Conservation (phyloP, 352 stramenopile species). For the Pythium monospermum region DNA sequence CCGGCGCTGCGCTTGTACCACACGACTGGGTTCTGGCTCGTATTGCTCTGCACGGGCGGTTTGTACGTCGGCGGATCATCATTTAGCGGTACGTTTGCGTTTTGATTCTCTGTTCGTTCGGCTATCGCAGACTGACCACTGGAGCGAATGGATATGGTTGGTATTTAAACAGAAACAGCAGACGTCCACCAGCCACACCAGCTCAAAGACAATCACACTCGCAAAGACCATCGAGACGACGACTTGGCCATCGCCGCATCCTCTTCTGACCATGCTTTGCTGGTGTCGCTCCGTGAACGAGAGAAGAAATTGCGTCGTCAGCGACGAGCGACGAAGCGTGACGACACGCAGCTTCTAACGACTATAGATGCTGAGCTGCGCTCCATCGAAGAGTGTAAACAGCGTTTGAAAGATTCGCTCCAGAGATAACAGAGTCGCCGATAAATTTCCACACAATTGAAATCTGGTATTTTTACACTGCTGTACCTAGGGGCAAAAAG, state of each 20-base stretch:
- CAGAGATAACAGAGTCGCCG: slow-evolving; percentile 23
- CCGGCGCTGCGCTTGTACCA: slow-evolving; percentile 65
- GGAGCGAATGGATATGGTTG: not conserved
- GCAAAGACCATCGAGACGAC: not conserved
- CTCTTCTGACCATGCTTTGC: slow-evolving; percentile 38
- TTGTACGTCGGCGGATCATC: slow-evolving; percentile 67
- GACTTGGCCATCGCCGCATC: slow-evolving; percentile 9
- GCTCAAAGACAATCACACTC: not conserved
- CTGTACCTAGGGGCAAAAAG: too few species aligned
- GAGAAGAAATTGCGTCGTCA: slow-evolving; percentile 47
- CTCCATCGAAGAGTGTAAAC: slow-evolving; percentile 51
- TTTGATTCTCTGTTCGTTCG: too few species aligned
- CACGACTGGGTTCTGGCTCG: slow-evolving; percentile 73
- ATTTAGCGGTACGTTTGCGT: slow-evolving; percentile 45
- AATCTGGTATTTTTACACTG: too few species aligned
- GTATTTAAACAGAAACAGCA: slow-evolving; percentile 35
- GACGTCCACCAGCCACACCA: slow-evolving; percentile 23
- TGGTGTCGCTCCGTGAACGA: slow-evolving; percentile 46
- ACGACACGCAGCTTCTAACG: slow-evolving; percentile 23
- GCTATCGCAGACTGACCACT: too few species aligned
- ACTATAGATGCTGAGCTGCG: slow-evolving; percentile 49
- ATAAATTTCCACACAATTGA: too few species aligned
- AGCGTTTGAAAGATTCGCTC: slow-evolving; percentile 50
- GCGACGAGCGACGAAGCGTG: slow-evolving; percentile 10
- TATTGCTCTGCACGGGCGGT: slow-evolving; percentile 67